Evolutionary conservation across 2,329 filamentous ascomycete species (phyloP), one percentile per base, ranked within the genome.

Genomic region (Xylaria arbuscula): DNA sequence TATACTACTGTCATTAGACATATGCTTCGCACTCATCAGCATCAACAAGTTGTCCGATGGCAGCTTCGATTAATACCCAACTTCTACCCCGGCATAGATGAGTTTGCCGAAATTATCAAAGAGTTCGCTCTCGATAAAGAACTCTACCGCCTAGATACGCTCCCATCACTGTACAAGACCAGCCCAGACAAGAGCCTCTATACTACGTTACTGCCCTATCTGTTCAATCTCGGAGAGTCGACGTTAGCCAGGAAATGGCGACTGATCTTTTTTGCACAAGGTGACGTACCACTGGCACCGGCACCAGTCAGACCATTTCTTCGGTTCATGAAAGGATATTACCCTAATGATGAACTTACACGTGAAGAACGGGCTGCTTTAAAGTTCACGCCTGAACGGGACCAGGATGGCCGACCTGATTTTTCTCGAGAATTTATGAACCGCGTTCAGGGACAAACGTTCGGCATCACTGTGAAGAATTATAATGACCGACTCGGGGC

Each of bases 401-500:
- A n/a, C 19, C 56, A 69, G 58, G 65, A 70, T 51, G 48, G 38
- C 53, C 56, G 76, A 36, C 62, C 63, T 17, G 63, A 75, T 8
- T 57, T 78, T 9, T 76, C 77, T 48, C 75, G 80, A 61, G 78
- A 81, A 68, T 75, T 77, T 28, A 68, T 81, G 68, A 80, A 82
- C 64, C 77, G 76, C n/a, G 76, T 80, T 2, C 78, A 82, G 34
- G 80, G 81, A n/a, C 73, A 76, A 47, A 81, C 78, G 1, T 81
- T 80, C 68, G 79, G 80, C 24, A 79, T 82, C 32, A 70, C 71
- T 15, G 80, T 80, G 42, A 88, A 86, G 68, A 79, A 80, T 9
- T 87, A 89, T 70, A 90, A 88, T 74, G 93, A 96, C 77, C 80
- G 83, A 0, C 86, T 97, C 36, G 91, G 92, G 19, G 92, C 94